Evolutionary conservation across 1,139 yeast species (phyloP), one percentile per base, ranked within the genome.

Genomic region (Candida pseudoviswanathii): DNA sequence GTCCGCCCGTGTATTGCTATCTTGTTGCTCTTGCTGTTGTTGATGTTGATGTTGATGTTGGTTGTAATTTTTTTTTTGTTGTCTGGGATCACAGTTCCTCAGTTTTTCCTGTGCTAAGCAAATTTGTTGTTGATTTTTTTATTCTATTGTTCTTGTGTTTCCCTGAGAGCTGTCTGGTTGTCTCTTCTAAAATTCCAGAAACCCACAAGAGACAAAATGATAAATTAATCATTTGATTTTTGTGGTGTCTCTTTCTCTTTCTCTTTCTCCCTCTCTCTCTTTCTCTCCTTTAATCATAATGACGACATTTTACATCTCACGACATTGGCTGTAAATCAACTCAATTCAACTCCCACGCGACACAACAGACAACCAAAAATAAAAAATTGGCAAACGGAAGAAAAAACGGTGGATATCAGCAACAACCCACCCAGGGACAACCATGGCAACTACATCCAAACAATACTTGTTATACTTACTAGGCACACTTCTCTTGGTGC

Each of bases 401-500:
- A 37, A 37, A 25, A 9, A 25, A 25, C 24, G 11, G 6, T 33
- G 3, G 8, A 4, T 33, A 9, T 2, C 9, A 6, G 11, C 16
- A n/a, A 2, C 24, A 31, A 6, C n/a, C 11, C 10, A 31, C n/a
- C 25, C 33, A 41, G 22, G 16, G 16, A 16, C 10, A 31, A 43
- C n/a, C 26, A 11, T 27, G n/a, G 31, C 47, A 16, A 25, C 39
- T 6, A 30, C 45, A 34, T 42, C 44, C 21, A 27, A 34, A 22
- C 48, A 50, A 33, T 27, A 53, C 26, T 25, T 54, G n/a, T 38
- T 57, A 26, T 70, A 67, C 51, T 47, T 66, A 22, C 43, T 72
- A 2, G 80, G 81, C 1, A 47, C 59, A n/a, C 46, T 68, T 21
- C 56, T 76, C 11, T 63, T 77, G 34, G 43, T 67, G 9, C 84